phyloP scores from a whole-genome alignment of 352 stramenopile genomes.

The Globisporangium cylindrosporum region DNA sequence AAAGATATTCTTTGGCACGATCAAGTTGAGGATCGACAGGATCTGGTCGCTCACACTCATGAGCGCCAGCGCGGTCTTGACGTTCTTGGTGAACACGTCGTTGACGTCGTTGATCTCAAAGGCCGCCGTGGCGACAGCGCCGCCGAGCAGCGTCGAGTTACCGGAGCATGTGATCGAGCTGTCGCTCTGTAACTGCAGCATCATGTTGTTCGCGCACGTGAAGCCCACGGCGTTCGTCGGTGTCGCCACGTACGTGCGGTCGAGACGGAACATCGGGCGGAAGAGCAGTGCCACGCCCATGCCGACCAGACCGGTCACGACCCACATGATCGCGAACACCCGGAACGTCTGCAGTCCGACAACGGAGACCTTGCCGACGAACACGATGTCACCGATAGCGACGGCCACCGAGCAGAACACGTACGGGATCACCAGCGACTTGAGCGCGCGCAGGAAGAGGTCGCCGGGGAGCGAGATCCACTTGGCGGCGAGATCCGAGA shows the following conservation, averaged over 20 bases:
- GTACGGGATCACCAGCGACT: slow-evolving; percentile 75
- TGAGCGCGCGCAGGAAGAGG: slow-evolving; percentile 73
- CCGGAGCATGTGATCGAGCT: slow-evolving; percentile 21
- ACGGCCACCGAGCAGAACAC: slow-evolving; percentile 81
- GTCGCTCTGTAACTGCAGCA: slow-evolving; percentile 23
- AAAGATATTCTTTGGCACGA: slow-evolving; percentile 73
- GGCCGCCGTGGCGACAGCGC: slow-evolving; percentile 16
- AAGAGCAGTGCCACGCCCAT: slow-evolving; percentile 58
- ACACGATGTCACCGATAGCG: slow-evolving; percentile 72
- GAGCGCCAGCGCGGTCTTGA: slow-evolving; percentile 33
- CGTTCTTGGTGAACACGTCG: slow-evolving; percentile 46
- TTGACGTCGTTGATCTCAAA: slow-evolving; percentile 60
- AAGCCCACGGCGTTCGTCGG: slow-evolving; percentile 43
- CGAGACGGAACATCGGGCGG: slow-evolving; percentile 47
- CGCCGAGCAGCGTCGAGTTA: slow-evolving; percentile 22
- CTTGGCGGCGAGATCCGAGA: slow-evolving; percentile 37
- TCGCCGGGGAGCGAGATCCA: slow-evolving; percentile 74
- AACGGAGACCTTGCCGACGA: slow-evolving; percentile 68
- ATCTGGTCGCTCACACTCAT: slow-evolving; percentile 61
- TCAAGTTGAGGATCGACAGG: slow-evolving; percentile 44
- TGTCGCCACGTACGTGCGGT: slow-evolving; percentile 14
- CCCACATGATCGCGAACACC: slow-evolving; percentile 58
- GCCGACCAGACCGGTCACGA: slow-evolving; percentile 45
- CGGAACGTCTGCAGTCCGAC: slow-evolving; percentile 62
- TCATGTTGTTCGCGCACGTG: slow-evolving; percentile 41